Percentiles rank a stretch among this genome's conserved stretches.
These are phyloP conservation scores for Oryza australiensis DNA, from an alignment of 176 grass and related monocot genomes.

Conservation along the genomic window DNA sequence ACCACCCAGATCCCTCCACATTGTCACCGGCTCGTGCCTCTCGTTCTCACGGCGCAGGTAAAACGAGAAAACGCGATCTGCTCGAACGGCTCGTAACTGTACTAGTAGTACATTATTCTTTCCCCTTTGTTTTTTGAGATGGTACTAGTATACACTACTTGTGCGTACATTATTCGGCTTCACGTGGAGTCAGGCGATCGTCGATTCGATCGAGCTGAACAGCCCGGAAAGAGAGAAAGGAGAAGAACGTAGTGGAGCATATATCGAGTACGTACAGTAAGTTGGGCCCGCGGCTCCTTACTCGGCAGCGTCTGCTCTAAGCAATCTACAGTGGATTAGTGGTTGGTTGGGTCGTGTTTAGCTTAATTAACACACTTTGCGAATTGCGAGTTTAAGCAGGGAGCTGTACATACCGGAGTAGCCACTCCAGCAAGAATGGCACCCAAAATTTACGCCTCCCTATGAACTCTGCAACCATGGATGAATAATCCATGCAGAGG, in stretches of 20 bases:
- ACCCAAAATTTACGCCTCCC: slow-evolving; percentile 2
- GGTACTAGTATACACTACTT: too few species aligned
- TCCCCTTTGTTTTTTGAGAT: too few species aligned
- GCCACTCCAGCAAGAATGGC: not conserved
- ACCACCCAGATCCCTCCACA: not conserved
- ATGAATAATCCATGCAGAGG: not conserved
- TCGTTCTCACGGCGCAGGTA: not conserved
- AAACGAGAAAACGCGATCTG: not conserved
- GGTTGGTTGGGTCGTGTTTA: not conserved
- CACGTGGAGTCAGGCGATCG: slow-evolving; percentile 7
- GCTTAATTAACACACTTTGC: not conserved
- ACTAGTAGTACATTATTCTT: not conserved
- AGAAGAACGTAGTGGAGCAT: not conserved
- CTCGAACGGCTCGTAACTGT: not conserved
- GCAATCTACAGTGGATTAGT: not conserved
- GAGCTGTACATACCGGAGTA: not conserved
- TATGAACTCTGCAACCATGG: not conserved
- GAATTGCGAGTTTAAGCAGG: slow-evolving; percentile 2
- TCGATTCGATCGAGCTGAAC: slow-evolving; percentile 1
- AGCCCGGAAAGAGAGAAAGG: not conserved
- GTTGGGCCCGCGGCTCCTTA: not conserved
- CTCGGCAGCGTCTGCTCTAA: slow-evolving; percentile 9
- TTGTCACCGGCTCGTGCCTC: not conserved
- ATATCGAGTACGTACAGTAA: not conserved
- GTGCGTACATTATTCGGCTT: not conserved